These are phyloP conservation scores for Penicillium canescens DNA, from an alignment of 495 filamentous ascomycete genomes.

Conservation along the genomic window DNA sequence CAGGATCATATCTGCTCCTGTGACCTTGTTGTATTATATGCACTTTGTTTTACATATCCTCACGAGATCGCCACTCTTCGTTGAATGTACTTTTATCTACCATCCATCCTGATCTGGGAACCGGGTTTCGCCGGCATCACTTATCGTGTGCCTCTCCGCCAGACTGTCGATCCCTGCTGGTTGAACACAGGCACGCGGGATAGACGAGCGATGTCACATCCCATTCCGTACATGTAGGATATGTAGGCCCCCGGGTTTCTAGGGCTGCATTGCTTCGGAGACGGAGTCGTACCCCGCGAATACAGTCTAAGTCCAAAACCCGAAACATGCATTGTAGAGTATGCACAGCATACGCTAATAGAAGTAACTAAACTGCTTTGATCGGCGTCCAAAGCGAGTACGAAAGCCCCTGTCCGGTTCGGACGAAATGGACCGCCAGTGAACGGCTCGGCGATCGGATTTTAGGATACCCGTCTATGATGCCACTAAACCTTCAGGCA, in stretches of 20 bases:
- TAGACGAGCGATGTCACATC: background rate
- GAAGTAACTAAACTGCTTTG: background rate
- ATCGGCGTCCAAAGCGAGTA: background rate
- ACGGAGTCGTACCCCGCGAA: background rate
- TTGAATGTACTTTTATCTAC: constrained; percentile 27
- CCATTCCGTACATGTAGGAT: background rate
- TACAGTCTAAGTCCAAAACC: background rate
- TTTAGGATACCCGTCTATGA: background rate
- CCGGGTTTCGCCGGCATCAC: background rate
- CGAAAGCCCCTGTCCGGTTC: background rate
- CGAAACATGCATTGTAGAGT: too few species aligned
- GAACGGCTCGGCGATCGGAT: constrained; percentile 4
- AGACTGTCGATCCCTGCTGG: constrained; percentile 14
- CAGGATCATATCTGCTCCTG: constrained; percentile 9
- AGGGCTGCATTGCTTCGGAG: too few species aligned
- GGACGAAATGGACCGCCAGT: constrained; percentile 9
- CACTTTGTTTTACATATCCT: constrained; percentile 36
- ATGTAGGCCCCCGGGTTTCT: background rate
- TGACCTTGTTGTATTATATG: constrained; percentile 26
- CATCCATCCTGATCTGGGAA: background rate
- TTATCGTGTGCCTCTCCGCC: background rate
- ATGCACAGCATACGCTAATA: background rate
- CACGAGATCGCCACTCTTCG: constrained; percentile 46
- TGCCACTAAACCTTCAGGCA: constrained; percentile 5
- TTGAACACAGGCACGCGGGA: background rate